Conservation (phyloP, 2,329 filamentous ascomycete genomes). For the Trichophyton simii region DNA sequence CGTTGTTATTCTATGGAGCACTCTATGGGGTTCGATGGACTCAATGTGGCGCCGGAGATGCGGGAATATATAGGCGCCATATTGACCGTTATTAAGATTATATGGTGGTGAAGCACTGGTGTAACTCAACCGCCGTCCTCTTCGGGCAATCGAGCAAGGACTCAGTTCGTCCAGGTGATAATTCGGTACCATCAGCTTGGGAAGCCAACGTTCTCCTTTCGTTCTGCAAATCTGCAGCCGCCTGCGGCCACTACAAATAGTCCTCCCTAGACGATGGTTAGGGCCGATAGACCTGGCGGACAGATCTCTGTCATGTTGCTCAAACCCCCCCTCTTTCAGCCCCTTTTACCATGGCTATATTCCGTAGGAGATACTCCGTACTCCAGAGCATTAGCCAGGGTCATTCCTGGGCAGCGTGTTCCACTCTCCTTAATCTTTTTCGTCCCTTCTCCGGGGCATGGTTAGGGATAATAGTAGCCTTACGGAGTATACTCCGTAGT, state of each 20-base stretch:
- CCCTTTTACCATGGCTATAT: not conserved
- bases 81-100: not conserved
- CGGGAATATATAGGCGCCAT: not conserved
- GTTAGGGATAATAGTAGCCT: not conserved
- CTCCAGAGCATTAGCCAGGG: not conserved
- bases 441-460: not conserved
- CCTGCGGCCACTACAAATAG: not conserved
- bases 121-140: not conserved
- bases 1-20: not conserved
- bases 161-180: not conserved
- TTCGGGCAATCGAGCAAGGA: not conserved
- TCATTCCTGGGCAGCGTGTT: not conserved
- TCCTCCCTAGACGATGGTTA: not conserved
- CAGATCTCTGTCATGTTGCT: not conserved
- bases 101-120: not conserved
- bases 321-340: not conserved
- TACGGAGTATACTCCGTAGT: too few relatives aligned
- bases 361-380: too few relatives aligned
- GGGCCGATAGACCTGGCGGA: not conserved
- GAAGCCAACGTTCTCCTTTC: not conserved
- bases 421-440: not conserved
- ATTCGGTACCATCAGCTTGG: not conserved
- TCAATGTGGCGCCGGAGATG: not conserved
- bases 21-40: not conserved
- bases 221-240: not conserved